Evolutionary conservation across 257 asterid species (phyloP).

Genomic region (Vinca minor): DNA sequence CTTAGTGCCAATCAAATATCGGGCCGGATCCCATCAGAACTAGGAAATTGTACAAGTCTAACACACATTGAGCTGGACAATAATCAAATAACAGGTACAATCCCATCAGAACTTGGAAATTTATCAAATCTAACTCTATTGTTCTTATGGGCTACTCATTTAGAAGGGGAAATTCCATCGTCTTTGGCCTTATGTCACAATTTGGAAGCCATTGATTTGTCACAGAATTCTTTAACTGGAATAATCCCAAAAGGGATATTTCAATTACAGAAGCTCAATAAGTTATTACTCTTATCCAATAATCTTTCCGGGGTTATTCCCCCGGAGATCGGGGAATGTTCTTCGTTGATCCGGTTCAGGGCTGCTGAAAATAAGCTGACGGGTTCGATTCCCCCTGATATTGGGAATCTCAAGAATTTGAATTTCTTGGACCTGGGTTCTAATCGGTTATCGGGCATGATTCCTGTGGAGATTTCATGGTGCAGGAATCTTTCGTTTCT

Average conservation of each 20-base stretch:
- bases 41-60: constrained; percentile 50
- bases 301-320: constrained; percentile 57
- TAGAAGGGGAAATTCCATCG: constrained; percentile 56
- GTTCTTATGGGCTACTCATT: constrained; percentile 62
- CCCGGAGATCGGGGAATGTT: constrained; percentile 58
- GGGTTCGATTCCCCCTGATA: constrained; percentile 50
- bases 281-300: constrained; percentile 50
- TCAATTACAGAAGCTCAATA: constrained; percentile 47
- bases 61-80: constrained; percentile 70
- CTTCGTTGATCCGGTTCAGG: constrained; percentile 62
- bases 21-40: constrained; percentile 51
- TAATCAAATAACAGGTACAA: constrained; percentile 61
- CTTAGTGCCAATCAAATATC: constrained; percentile 62
- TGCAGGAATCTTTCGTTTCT: constrained; percentile 69
- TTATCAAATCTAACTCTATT: constrained; percentile 41
- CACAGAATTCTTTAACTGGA: constrained; percentile 58
- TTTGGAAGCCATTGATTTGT: constrained; percentile 58
- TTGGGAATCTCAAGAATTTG: constrained; percentile 57
- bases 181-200: constrained; percentile 48
- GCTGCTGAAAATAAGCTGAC: constrained; percentile 49
- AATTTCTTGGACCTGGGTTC: constrained; percentile 64
- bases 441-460: constrained; percentile 47
- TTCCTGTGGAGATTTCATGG: constrained; percentile 52
- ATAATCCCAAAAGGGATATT: constrained; percentile 54
- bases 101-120: constrained; percentile 55